Evolutionary conservation across 2,329 filamentous ascomycete genomes (phyloP).

Genomic region (Aureobasidium musti): DNA sequence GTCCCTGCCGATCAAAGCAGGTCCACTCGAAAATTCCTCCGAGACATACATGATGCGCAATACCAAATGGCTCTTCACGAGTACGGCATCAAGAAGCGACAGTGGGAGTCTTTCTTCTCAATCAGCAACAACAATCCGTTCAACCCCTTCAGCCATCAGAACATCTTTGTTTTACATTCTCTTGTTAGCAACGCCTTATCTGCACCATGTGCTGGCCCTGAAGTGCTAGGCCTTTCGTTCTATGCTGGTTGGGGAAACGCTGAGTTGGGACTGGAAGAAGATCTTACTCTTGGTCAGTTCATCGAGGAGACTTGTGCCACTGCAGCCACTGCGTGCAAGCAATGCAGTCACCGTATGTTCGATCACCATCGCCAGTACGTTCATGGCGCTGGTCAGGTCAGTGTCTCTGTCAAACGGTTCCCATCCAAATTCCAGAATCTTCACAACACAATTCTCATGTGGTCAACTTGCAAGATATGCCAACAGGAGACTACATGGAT

Average conservation of each 20-base stretch:
- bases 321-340: slow-evolving; percentile 74
- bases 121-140: slow-evolving; percentile 87
- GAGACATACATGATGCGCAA: slow-evolving; percentile 93
- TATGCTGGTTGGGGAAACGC: slow-evolving; percentile 80
- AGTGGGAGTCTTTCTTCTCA: slow-evolving; percentile 94
- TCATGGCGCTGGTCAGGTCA: slow-evolving; percentile 91
- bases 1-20: slow-evolving; percentile 81
- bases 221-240: slow-evolving; percentile 85
- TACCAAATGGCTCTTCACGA: slow-evolving; percentile 94
- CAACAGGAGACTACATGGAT: slow-evolving; percentile 85
- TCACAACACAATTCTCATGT: slow-evolving; percentile 86
- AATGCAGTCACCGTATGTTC: slow-evolving; percentile 83
- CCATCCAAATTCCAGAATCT: slow-evolving; percentile 65
- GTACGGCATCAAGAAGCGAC: slow-evolving; percentile 89
- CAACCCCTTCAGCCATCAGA: slow-evolving; percentile 93
- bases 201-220: slow-evolving; percentile 88
- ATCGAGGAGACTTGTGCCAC: slow-evolving; percentile 83
- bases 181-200: slow-evolving; percentile 92
- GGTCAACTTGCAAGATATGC: slow-evolving; percentile 94
- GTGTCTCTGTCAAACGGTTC: slow-evolving; percentile 80
- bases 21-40: slow-evolving; percentile 89
- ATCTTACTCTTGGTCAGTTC: slow-evolving; percentile 93
- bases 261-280: slow-evolving; percentile 70
- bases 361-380: slow-evolving; percentile 97
- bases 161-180: slow-evolving; percentile 92